phyloP scores from a whole-genome alignment of 2,329 filamentous ascomycete genomes.

The Fusarium virguliforme region DNA sequence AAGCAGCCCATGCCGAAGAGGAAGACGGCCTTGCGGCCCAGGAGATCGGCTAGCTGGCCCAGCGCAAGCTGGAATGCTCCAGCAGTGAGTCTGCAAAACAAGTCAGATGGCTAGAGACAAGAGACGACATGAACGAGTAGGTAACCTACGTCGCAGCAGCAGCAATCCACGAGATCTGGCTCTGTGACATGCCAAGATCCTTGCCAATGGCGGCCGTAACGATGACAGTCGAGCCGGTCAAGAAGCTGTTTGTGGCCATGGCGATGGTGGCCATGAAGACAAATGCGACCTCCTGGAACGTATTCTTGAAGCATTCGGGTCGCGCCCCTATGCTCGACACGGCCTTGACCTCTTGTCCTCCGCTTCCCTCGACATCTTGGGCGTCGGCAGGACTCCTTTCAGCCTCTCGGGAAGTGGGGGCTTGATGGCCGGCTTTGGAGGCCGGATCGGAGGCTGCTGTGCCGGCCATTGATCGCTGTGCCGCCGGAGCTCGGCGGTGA shows the following conservation, averaged over 20 bases:
- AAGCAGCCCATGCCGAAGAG: constrained; percentile 44
- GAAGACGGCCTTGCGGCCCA: constrained; percentile 41
- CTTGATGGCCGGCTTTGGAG: constrained; percentile 10
- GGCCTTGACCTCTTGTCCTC: constrained; percentile 31
- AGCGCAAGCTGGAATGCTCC: constrained; percentile 78
- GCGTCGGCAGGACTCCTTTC: neutral
- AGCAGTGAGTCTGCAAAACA: constrained; percentile 63
- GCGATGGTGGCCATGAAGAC: constrained; percentile 78
- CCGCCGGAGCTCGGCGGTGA: neutral
- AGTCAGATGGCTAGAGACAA: neutral
- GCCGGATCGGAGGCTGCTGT: constrained; percentile 25
- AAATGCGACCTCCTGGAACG: constrained; percentile 75
- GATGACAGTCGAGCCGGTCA: constrained; percentile 72
- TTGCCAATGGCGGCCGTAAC: constrained; percentile 74
- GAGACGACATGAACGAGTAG: neutral
- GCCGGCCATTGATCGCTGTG: constrained; percentile 19
- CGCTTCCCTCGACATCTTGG: constrained; percentile 26
- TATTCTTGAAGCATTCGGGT: constrained; percentile 74
- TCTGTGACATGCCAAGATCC: constrained; percentile 74
- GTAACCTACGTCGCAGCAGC: constrained; percentile 67
- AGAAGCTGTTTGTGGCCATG: constrained; percentile 74
- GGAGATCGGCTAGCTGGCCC: constrained; percentile 34
- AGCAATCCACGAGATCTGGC: constrained; percentile 78
- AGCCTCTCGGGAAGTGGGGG: constrained; percentile 38
- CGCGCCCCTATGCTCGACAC: constrained; percentile 55